A percentile compares a stretch with the other conserved stretches of the same genome.
These are phyloP conservation scores for Canariomyces notabilis DNA, from an alignment of 2,329 filamentous ascomycete species.

Conservation along the genomic window DNA sequence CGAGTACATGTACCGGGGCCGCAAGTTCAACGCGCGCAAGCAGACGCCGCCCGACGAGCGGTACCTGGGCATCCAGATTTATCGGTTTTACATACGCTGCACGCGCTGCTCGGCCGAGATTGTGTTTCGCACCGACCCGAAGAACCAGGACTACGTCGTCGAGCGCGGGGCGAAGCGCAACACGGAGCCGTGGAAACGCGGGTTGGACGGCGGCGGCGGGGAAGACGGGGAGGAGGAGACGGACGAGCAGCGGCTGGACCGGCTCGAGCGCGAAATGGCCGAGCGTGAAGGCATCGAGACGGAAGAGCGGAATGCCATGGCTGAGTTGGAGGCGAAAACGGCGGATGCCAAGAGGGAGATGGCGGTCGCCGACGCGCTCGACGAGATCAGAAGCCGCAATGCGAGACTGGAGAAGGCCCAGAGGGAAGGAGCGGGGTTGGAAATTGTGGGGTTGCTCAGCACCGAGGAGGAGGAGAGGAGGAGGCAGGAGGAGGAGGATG, in stretches of 20 bases:
- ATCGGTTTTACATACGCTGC: constrained; percentile 86
- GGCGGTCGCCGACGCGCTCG: constrained; percentile 90
- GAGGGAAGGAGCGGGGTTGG: constrained; percentile 60
- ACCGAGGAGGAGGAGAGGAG: constrained; percentile 56
- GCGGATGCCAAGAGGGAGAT: constrained; percentile 90
- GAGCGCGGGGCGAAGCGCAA: constrained; percentile 84
- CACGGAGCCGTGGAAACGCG: constrained; percentile 81
- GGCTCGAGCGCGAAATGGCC: constrained; percentile 71
- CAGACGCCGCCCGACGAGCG: constrained; percentile 83
- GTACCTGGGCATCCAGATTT: constrained; percentile 84
- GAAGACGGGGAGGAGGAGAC: constrained; percentile 73
- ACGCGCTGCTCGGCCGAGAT: constrained; percentile 83
- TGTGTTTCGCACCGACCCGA: constrained; percentile 90
- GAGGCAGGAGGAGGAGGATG: constrained; percentile 73
- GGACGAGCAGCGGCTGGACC: constrained; percentile 78
- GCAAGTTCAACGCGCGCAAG: constrained; percentile 94
- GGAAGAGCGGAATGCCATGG: constrained; percentile 86
- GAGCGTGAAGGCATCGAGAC: constrained; percentile 62
- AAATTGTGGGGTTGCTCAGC: constrained; percentile 53
- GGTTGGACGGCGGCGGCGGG: constrained; percentile 50
- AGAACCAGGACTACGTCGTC: constrained; percentile 75
- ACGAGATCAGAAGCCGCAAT: constrained; percentile 90
- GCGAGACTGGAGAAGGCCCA: constrained; percentile 75
- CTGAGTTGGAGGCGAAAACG: constrained; percentile 89
- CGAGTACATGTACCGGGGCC: constrained; percentile 63